phyloP scores from a whole-genome alignment of 176 grass and related monocot genomes.

The Otatea glauca region DNA sequence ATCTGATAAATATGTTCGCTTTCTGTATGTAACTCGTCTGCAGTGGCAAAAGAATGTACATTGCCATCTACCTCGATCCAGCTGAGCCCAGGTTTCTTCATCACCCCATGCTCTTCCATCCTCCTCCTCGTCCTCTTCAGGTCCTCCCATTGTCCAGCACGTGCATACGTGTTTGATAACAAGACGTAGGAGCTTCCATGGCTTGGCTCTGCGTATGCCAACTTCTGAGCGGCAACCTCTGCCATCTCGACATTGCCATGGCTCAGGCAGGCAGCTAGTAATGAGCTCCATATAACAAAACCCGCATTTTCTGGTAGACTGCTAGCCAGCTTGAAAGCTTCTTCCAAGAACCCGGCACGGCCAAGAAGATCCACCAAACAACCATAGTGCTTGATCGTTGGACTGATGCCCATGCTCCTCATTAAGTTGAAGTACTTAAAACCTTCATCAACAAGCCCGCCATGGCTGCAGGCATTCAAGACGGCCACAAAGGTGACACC shows the following conservation, averaged over 20 bases:
- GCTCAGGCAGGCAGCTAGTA: conserved; percentile 55
- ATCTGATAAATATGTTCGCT: conserved; percentile 51
- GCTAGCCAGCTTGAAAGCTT: conserved; percentile 46
- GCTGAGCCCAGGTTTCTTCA: conserved; percentile 56
- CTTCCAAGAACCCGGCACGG: conserved; percentile 45
- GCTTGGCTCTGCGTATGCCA: conserved; percentile 25
- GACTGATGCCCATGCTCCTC: conserved; percentile 53
- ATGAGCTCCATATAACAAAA: conserved; percentile 61
- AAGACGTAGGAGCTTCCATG: conserved; percentile 59
- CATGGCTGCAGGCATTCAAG: conserved; percentile 65
- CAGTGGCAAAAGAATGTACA: conserved; percentile 56
- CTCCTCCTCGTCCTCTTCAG: conserved; percentile 52
- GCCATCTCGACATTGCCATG: conserved; percentile 60
- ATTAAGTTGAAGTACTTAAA: conserved; percentile 55
- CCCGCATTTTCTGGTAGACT: conserved; percentile 44
- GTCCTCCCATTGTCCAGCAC: conserved; percentile 53
- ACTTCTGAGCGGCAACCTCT: conserved; percentile 46
- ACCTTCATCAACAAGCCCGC: conserved; percentile 58
- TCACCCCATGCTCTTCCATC: conserved; percentile 43
- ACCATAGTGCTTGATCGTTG: conserved; percentile 56
- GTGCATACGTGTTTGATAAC: conserved; percentile 56
- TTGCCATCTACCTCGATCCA: conserved; percentile 59
- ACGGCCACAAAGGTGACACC: conserved; percentile 62
- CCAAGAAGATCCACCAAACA: conserved; percentile 67
- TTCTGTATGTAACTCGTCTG: conserved; percentile 48